phyloP scores from a whole-genome alignment of 148 eudicot genomes.

The Mesembryanthemum crystallinum region DNA sequence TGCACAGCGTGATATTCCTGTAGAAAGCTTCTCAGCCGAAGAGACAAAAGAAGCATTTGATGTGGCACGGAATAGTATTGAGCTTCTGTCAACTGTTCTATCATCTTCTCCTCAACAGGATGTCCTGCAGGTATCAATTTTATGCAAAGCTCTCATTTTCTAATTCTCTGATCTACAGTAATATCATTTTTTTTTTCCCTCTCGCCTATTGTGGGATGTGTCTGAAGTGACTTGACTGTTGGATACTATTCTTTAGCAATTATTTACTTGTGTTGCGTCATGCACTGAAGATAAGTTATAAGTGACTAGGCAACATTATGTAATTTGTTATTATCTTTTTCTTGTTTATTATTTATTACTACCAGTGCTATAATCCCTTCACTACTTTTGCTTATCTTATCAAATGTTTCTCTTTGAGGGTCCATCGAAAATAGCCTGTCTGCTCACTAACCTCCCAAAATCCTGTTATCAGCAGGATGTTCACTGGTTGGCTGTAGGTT shows the following conservation, averaged over 20 bases:
- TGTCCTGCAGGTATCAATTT: constrained; percentile 67
- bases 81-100: constrained; percentile 85
- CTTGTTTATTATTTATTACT: neutral
- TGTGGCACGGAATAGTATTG: constrained; percentile 90
- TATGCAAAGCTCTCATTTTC: neutral
- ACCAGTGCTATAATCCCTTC: neutral
- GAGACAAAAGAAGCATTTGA: constrained; percentile 94
- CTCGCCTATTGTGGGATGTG: neutral
- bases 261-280: neutral
- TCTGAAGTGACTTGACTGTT: neutral
- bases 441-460: too few relatives aligned
- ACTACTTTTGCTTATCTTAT: too few relatives aligned
- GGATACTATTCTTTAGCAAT: neutral
- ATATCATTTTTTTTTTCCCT: neutral
- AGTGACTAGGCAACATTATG: neutral
- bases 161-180: neutral
- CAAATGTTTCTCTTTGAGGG: neutral
- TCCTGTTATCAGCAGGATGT: too few relatives aligned
- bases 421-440: too few relatives aligned
- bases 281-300: neutral
- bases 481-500: too few relatives aligned
- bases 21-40: constrained; percentile 61
- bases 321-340: neutral
- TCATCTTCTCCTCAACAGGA: constrained; percentile 96
- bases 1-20: constrained; percentile 61